phyloP scores from a whole-genome alignment of 192 early-diverging fungal genomes.

The Coemansia aciculifera region DNA sequence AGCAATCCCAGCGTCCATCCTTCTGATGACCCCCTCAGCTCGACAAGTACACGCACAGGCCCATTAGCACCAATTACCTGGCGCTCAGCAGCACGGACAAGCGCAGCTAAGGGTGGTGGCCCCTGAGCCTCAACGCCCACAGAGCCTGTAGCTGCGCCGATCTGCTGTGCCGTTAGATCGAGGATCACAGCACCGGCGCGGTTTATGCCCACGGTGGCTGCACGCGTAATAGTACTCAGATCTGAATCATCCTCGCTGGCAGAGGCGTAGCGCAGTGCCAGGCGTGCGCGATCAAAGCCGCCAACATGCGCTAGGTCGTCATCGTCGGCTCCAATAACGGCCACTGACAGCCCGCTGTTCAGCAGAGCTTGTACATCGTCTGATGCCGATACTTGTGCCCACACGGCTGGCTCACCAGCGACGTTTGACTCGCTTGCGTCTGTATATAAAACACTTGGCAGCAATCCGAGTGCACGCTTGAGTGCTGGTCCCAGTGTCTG shows the following conservation, averaged over 20 bases:
- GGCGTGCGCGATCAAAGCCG: constrained; percentile 25
- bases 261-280: constrained; percentile 33
- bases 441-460: constrained; percentile 22
- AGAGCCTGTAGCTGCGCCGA: constrained; percentile 19
- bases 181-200: constrained; percentile 38
- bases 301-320: neutral
- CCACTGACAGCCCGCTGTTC: constrained; percentile 41
- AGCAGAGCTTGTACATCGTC: constrained; percentile 31
- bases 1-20: constrained; percentile 38
- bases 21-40: constrained; percentile 10
- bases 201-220: constrained; percentile 16
- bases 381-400: constrained; percentile 22
- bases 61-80: constrained; percentile 22
- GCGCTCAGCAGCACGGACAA: constrained; percentile 18
- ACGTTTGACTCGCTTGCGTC: constrained; percentile 21
- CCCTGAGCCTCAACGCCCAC: neutral
- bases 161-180: constrained; percentile 29
- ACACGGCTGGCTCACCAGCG: constrained; percentile 6
- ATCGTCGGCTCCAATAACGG: constrained; percentile 20
- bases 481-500: constrained; percentile 21
- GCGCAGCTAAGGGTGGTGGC: constrained; percentile 10
- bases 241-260: constrained; percentile 9
- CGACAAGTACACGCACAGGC: constrained; percentile 47
- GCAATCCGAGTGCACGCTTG: constrained; percentile 16
- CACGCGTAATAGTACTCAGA: constrained; percentile 4